Evolutionary conservation across 129 eudicot species (phyloP), one percentile per base, ranked within the genome.

Genomic region (Helichrysum umbraculigerum): DNA sequence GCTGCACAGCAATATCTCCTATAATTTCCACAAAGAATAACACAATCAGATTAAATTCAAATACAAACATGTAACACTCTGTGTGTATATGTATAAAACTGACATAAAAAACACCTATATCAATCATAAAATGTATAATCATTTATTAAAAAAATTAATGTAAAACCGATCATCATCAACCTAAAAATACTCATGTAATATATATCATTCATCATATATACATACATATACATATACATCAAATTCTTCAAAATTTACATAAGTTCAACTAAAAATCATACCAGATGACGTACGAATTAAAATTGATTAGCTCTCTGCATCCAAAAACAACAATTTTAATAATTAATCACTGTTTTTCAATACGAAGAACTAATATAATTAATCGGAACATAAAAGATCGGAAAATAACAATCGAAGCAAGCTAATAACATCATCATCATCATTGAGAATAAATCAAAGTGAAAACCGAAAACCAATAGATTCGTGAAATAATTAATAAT

Each of bases 221-320:
- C 35, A 16, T 34, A 22, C 21, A 52, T 70, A 33, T 5, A 29
- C 32, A 52, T 70, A 29, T 54, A 82, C 81, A 77, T 56, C 77
- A 75, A 82, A 15, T 44, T 62, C 58, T 73, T 60, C 34, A 75
- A 1, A 16, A n/a, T 10, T 8, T 68, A 70, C 59, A 67, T 28
- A 77, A 58, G 74, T 60, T 54, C 69, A 77, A 76, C 80, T 63
- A 21, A 33, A 80, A 80, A 63, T 57, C 87, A 81, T 74, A 89
- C 85, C 87, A 73, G 85, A 73, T 79, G 28, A 34, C 62, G 47
- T 77, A 75, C 63, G 76, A 68, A 76, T 60, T 25, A 57, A 79
- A 80, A 63, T 25, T 50, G 47, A 70, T 34, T 41, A 80, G 76
- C 67, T 78, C 34, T 78, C 88, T 80, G 86, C 91, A 88, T 1